Conservation (phyloP, 768 basidiomycete species). For the Pleurotus giganteus region DNA sequence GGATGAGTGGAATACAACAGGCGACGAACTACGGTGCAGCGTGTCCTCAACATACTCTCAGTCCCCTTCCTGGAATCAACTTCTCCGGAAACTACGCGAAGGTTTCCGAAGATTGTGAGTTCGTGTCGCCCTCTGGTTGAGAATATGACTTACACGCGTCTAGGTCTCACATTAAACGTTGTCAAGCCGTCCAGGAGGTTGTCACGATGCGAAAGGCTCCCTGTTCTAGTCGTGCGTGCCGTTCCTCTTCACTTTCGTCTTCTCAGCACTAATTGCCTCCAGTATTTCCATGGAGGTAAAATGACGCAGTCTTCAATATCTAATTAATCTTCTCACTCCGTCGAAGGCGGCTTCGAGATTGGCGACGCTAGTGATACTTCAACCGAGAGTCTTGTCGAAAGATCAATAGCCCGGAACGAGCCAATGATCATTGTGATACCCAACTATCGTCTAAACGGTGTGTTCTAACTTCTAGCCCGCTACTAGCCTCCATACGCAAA, state of each 20-base stretch:
- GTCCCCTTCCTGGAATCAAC: constrained; percentile 14
- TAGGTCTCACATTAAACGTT: constrained; percentile 43
- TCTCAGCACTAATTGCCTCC: constrained; percentile 8
- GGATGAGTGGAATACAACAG: constrained; percentile 29
- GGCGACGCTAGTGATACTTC: constrained; percentile 23
- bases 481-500: constrained; percentile 11
- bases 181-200: constrained; percentile 27
- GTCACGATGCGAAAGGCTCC: constrained; percentile 25
- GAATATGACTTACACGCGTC: background rate
- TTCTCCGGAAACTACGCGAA: constrained; percentile 18
- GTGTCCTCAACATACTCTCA: constrained; percentile 37
- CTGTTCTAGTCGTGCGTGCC: constrained; percentile 37
- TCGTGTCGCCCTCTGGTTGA: background rate
- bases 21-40: constrained; percentile 35
- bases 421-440: constrained; percentile 37
- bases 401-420: constrained; percentile 25
- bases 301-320: background rate
- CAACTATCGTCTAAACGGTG: constrained; percentile 38
- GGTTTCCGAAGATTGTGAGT: constrained; percentile 27
- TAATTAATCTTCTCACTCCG: background rate
- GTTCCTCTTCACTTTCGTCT: constrained; percentile 14
- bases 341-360: constrained; percentile 31
- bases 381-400: constrained; percentile 26
- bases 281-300: constrained; percentile 32
- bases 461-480: too few relatives aligned